Evolutionary conservation across 331 rosid species (phyloP).

Genomic region (Saraca asoca): DNA sequence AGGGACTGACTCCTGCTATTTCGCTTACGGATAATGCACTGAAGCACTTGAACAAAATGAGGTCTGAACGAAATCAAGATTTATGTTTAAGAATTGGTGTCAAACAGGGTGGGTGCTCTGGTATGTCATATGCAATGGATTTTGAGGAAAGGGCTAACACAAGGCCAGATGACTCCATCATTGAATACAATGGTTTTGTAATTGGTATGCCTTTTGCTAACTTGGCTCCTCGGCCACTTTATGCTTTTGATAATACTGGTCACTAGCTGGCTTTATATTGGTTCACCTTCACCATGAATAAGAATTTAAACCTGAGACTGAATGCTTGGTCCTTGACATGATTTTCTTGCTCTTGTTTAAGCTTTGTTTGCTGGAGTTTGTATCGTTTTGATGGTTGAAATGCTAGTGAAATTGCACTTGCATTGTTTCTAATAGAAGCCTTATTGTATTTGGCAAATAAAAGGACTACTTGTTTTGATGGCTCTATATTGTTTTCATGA

Average conservation of each 20-base stretch:
- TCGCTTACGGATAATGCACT: conserved; percentile 70
- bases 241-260: too few relatives aligned
- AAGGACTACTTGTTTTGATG: neutral
- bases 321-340: too few relatives aligned
- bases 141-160: conserved; percentile 73
- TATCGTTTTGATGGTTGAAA: too few relatives aligned
- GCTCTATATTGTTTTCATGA: too few relatives aligned
- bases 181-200: conserved; percentile 76
- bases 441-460: too few relatives aligned
- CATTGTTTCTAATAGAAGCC: too few relatives aligned
- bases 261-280: too few relatives aligned
- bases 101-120: conserved; percentile 25
- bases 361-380: too few relatives aligned
- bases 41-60: conserved; percentile 88
- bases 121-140: conserved; percentile 92
- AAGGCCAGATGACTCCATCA: conserved; percentile 82
- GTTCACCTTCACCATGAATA: too few relatives aligned
- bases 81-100: conserved; percentile 95
- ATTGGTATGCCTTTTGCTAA: conserved; percentile 59
- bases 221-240: neutral
- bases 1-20: conserved; percentile 52
- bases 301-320: too few relatives aligned
- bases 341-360: too few relatives aligned
- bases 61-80: conserved; percentile 69
- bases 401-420: too few relatives aligned